These are phyloP conservation scores for Ophryocystis elektroscirrha DNA, from an alignment of 169 alveolate species.

Conservation along the genomic window DNA sequence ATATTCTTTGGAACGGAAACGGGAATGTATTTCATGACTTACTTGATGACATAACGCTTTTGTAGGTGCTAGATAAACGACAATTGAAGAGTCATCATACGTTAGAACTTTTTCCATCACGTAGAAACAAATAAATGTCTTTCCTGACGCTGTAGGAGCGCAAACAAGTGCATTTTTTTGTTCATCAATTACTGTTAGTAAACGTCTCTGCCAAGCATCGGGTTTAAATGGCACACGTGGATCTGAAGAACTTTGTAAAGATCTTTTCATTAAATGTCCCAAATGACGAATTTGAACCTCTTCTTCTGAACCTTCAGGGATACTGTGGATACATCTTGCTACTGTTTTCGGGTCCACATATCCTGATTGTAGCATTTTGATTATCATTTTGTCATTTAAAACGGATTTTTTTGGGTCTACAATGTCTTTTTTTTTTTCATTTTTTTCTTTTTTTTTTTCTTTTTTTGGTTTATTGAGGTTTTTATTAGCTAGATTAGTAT, in stretches of 20 bases:
- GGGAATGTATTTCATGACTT: conserved; percentile 55
- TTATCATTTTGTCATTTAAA: no score
- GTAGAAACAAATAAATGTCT: conserved; percentile 66
- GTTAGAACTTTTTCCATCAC: conserved; percentile 60
- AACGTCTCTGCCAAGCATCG: conserved; percentile 63
- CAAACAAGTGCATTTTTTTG: conserved; percentile 41
- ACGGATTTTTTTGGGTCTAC: no score
- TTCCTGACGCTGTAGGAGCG: conserved; percentile 74
- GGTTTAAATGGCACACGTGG: conserved; percentile 61
- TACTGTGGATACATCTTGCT: no score
- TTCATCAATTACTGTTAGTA: conserved; percentile 49
- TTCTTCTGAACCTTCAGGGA: no score
- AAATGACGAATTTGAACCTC: conserved; percentile 11
- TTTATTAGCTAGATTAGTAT: no score
- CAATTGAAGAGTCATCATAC: conserved; percentile 50
- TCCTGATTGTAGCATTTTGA: no score
- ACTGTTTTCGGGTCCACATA: no score
- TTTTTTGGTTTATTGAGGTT: no score
- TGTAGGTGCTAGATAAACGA: conserved; percentile 62
- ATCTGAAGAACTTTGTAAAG: conserved; percentile 49
- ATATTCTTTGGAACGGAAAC: conserved; percentile 55
- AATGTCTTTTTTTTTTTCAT: no score
- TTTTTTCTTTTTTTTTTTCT: no score
- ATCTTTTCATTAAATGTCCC: conserved; percentile 30
- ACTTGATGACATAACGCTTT: conserved; percentile 45